Evolutionary conservation across 441 rosid species (phyloP).

Genomic region (Populus tomentosa): DNA sequence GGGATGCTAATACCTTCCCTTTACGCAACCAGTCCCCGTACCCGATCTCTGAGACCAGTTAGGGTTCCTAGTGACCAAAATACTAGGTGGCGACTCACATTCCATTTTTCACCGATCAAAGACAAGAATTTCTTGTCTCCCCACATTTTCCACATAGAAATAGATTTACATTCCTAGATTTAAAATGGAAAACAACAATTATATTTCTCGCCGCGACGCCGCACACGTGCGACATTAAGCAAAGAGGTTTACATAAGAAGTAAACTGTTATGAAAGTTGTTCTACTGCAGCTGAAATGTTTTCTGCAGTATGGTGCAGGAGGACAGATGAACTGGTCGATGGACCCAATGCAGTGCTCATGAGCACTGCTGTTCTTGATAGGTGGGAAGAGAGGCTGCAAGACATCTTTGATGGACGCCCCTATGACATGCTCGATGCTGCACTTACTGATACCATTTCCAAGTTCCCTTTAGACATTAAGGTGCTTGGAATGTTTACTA

Average conservation of each 20-base stretch:
- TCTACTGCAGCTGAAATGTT: background rate
- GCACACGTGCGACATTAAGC: background rate
- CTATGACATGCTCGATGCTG: slow-evolving; percentile 60
- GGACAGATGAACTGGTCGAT: slow-evolving; percentile 64
- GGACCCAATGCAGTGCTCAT: slow-evolving; percentile 44
- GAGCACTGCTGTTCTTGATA: slow-evolving; percentile 43
- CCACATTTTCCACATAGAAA: no score
- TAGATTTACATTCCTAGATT: no score
- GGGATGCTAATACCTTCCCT: no score
- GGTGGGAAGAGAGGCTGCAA: slow-evolving; percentile 55
- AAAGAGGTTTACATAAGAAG: background rate
- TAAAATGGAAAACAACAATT: no score
- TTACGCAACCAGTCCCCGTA: no score
- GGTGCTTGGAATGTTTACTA: slow-evolving; percentile 20
- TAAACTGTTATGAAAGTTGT: background rate
- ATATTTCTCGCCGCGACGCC: no score
- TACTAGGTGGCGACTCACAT: no score
- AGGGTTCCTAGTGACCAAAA: no score
- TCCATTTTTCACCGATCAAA: no score
- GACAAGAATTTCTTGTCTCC: no score
- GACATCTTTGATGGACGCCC: slow-evolving; percentile 56
- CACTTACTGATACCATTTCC: slow-evolving; percentile 49
- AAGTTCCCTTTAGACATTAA: slow-evolving; percentile 51
- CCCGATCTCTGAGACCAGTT: no score
- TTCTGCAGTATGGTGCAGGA: slow-evolving; percentile 60